These are phyloP conservation scores for Allium fistulosum DNA, from an alignment of 106 monocot genomes.

Conservation along the genomic window DNA sequence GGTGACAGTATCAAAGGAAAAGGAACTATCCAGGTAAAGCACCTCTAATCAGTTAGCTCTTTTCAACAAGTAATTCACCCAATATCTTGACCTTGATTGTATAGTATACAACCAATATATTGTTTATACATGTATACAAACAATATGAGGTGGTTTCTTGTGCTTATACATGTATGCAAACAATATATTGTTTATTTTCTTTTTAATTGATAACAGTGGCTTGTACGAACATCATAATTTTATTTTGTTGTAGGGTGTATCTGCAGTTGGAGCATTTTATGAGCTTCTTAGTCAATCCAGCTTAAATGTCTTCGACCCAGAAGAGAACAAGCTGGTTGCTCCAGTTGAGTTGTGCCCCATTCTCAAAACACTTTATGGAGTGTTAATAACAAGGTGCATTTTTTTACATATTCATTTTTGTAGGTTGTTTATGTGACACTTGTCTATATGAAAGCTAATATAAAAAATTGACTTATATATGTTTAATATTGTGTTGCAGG, in stretches of 20 bases:
- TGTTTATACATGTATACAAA: not conserved
- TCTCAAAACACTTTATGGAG: slow-evolving; percentile 49
- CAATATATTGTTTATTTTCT: not conserved
- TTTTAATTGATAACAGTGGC: not conserved
- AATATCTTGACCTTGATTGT: too few species aligned
- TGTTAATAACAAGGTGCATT: slow-evolving; percentile 61
- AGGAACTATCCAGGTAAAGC: slow-evolving; percentile 87
- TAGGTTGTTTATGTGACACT: not conserved
- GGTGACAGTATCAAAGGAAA: slow-evolving; percentile 97
- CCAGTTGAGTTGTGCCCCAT: slow-evolving; percentile 73
- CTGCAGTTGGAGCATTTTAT: slow-evolving; percentile 69
- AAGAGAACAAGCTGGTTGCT: slow-evolving; percentile 57
- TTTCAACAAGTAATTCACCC: not conserved
- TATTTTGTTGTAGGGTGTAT: slow-evolving; percentile 39
- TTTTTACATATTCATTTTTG: not conserved
- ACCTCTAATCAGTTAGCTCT: not conserved
- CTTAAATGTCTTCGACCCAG: slow-evolving; percentile 53
- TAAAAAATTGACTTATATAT: not conserved
- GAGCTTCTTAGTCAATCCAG: slow-evolving; percentile 75
- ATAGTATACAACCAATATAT: too few species aligned
- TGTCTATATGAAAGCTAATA: not conserved
- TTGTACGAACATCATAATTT: too few species aligned
- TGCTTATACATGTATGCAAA: not conserved
- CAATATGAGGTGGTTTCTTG: not conserved
- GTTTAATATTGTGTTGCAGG: slow-evolving; percentile 29